Percentiles rank a stretch among this genome's conserved stretches.
phyloP scores from a whole-genome alignment of 2,329 filamentous ascomycete species.

The Plectosphaerella cucumerina region DNA sequence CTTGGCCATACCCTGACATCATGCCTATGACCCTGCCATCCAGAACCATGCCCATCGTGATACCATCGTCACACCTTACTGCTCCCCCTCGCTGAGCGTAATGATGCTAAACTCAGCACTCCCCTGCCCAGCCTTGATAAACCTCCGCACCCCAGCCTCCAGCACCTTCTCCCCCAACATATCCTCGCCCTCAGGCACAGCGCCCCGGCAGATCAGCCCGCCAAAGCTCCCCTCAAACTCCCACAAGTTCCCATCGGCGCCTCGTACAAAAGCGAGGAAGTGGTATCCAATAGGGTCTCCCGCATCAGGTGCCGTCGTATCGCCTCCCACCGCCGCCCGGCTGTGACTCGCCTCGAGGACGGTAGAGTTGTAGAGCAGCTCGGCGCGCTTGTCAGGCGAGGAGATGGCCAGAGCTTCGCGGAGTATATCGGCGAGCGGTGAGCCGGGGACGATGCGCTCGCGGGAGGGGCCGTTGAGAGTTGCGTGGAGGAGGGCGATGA shows the following conservation, averaged over 20 bases:
- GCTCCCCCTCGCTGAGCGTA: conserved; percentile 22
- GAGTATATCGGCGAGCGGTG: conserved; percentile 55
- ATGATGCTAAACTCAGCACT: conserved; percentile 35
- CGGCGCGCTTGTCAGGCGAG: conserved; percentile 54
- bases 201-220: conserved; percentile 66
- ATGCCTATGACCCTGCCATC: no score
- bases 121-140: conserved; percentile 31
- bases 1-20: background rate
- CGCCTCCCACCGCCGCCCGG: conserved; percentile 62
- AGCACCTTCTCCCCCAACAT: conserved; percentile 65
- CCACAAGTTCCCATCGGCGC: conserved; percentile 61
- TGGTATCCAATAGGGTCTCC: conserved; percentile 65
- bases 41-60: no score
- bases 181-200: conserved; percentile 52
- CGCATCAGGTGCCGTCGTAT: conserved; percentile 59
- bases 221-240: conserved; percentile 74
- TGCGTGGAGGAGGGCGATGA: conserved; percentile 73
- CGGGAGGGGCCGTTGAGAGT: conserved; percentile 64
- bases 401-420: conserved; percentile 57
- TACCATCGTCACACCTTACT: background rate
- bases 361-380: conserved; percentile 66
- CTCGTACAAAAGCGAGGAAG: conserved; percentile 78
- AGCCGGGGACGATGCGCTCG: conserved; percentile 46
- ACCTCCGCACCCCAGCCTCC: conserved; percentile 47
- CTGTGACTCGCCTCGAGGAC: conserved; percentile 71